A percentile compares a stretch with the other conserved stretches of the same genome.
phyloP scores from a whole-genome alignment of 352 stramenopile species.

The Aphanomyces cochlioides region DNA sequence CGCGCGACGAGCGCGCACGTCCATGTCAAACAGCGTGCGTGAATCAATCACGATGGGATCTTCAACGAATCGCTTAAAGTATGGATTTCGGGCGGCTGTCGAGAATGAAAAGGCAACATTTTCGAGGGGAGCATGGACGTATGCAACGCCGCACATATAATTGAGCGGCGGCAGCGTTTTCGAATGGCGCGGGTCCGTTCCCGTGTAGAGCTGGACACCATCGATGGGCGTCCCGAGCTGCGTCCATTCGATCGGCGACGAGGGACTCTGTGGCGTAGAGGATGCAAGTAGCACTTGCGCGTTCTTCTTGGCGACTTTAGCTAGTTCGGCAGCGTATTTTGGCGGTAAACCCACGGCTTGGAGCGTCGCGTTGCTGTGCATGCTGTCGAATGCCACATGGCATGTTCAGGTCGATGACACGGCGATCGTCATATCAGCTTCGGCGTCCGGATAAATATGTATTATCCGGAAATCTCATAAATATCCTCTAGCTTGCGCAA shows the following conservation, averaged over 20 bases:
- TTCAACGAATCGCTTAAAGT: conserved; percentile 22
- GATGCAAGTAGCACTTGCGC: neutral
- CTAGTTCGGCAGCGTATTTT: conserved; percentile 8
- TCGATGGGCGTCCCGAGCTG: neutral
- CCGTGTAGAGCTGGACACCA: conserved; percentile 19
- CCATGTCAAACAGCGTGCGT: conserved; percentile 24
- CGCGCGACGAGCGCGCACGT: neutral
- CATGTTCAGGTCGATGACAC: neutral
- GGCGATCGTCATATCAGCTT: too few species aligned
- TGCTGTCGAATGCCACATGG: neutral
- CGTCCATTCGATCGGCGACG: conserved; percentile 20
- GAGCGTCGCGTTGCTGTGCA: neutral
- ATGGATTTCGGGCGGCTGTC: neutral
- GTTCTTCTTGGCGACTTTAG: conserved; percentile 10
- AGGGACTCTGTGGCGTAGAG: neutral
- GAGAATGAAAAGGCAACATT: neutral
- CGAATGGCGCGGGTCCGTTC: neutral
- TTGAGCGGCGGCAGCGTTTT: conserved; percentile 6
- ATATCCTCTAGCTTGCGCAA: too few species aligned
- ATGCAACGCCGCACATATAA: conserved; percentile 16
- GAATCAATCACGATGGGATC: conserved; percentile 23
- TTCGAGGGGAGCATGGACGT: conserved; percentile 18
- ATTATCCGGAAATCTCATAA: too few species aligned
- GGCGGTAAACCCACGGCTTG: conserved; percentile 7
- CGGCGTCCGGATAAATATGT: neutral